A percentile compares a stretch with the other conserved stretches of the same genome.
Evolutionary conservation across 1,284 basidiomycete genomes (phyloP).

Genomic region (Neonothopanus nambi): DNA sequence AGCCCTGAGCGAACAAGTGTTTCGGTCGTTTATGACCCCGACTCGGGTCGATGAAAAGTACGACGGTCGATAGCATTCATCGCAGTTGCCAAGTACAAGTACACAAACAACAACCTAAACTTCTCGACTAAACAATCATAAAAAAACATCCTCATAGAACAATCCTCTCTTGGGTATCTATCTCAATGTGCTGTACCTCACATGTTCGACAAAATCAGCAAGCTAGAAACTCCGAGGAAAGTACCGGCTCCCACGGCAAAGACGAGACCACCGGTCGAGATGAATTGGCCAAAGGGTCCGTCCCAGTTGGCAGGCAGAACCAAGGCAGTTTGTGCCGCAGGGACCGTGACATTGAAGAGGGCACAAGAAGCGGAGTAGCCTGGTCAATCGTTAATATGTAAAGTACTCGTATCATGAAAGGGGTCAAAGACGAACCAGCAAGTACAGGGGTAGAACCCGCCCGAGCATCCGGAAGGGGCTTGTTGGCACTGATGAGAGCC

Average conservation of each 20-base stretch:
- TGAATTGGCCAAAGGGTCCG: slow-evolving; percentile 50
- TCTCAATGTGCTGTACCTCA: slow-evolving; percentile 22
- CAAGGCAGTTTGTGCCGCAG: slow-evolving; percentile 39
- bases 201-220: slow-evolving; percentile 54
- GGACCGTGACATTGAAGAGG: slow-evolving; percentile 36
- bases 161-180: neutral
- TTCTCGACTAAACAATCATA: too few species aligned
- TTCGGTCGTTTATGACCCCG: too few species aligned
- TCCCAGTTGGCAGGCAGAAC: slow-evolving; percentile 54
- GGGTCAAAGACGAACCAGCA: slow-evolving; percentile 37
- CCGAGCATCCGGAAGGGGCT: slow-evolving; percentile 45
- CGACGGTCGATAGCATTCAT: too few species aligned
- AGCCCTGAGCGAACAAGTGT: neutral
- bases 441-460: slow-evolving; percentile 59
- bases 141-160: neutral
- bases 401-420: neutral
- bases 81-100: too few species aligned
- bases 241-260: slow-evolving; percentile 47
- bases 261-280: slow-evolving; percentile 42
- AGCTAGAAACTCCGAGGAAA: slow-evolving; percentile 44
- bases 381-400: slow-evolving; percentile 23
- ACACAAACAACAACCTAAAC: too few species aligned
- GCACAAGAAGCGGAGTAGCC: slow-evolving; percentile 52
- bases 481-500: slow-evolving; percentile 50
- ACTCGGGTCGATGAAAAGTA: too few species aligned